Conservation (phyloP, 345 rosid species). For the Populus deltoides region DNA sequence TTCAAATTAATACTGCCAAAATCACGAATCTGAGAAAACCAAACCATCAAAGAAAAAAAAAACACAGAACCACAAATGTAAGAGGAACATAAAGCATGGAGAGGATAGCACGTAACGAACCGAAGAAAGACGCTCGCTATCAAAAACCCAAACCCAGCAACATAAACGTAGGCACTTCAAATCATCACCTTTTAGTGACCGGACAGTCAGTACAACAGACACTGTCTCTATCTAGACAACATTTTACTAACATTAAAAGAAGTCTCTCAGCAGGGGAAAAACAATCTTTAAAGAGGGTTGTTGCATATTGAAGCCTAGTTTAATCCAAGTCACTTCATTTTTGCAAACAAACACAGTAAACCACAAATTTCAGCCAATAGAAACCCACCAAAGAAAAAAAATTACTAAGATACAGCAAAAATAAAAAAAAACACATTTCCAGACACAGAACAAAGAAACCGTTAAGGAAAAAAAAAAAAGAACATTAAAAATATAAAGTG, state of each 20-base stretch:
- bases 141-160: neutral
- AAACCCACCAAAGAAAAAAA: neutral
- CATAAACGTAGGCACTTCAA: neutral
- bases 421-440: neutral
- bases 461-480: neutral
- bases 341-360: neutral
- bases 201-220: neutral
- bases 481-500: neutral
- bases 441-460: neutral
- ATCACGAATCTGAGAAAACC: constrained; percentile 71
- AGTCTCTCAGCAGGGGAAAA: neutral
- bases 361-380: neutral
- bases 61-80: constrained; percentile 15
- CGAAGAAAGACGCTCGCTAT: neutral
- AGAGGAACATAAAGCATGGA: constrained; percentile 10
- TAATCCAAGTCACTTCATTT: neutral
- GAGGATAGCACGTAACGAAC: neutral
- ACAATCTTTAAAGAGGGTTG: neutral
- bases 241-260: neutral
- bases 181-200: neutral
- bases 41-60: constrained; percentile 33
- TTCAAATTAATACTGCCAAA: constrained; percentile 96
- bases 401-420: neutral
- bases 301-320: neutral
- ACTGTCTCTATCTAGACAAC: neutral